These are phyloP conservation scores for Globisporangium irregulare DNA, from an alignment of 352 stramenopile species.

Conservation along the genomic window DNA sequence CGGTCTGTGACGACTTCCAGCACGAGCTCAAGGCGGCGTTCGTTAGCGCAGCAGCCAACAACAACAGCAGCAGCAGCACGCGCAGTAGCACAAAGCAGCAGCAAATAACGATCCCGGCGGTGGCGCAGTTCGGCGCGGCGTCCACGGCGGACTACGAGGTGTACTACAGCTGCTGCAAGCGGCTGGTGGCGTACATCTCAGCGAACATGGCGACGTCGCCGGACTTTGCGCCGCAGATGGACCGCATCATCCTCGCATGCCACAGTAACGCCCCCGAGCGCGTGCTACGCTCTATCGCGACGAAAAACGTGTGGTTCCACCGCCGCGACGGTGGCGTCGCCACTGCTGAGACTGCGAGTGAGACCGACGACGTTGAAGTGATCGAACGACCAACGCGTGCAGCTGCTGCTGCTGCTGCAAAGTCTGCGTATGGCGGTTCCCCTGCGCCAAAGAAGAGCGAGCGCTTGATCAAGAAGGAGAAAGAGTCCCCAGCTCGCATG, in stretches of 20 bases:
- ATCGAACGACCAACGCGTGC: background rate
- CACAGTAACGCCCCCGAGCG: constrained; percentile 49
- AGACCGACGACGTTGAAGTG: constrained; percentile 9
- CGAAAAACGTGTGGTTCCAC: constrained; percentile 64
- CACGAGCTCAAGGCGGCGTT: constrained; percentile 10
- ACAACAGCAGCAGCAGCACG: background rate
- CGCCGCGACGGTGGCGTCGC: constrained; percentile 10
- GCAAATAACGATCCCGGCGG: constrained; percentile 16
- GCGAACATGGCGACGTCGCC: constrained; percentile 59
- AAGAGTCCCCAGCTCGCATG: background rate
- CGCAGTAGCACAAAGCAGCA: background rate
- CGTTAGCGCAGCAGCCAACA: background rate
- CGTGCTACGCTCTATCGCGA: constrained; percentile 55
- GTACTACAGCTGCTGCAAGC: constrained; percentile 57
- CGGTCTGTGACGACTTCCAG: constrained; percentile 48
- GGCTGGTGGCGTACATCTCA: constrained; percentile 58
- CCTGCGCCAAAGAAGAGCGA: constrained; percentile 10
- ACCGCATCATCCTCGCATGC: constrained; percentile 65
- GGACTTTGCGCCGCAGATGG: constrained; percentile 62
- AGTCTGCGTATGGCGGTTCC: background rate
- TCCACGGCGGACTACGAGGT: constrained; percentile 43
- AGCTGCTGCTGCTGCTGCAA: background rate
- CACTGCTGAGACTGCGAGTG: background rate
- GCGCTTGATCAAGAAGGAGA: constrained; percentile 11
- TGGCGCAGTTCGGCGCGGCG: constrained; percentile 15